phyloP scores from a whole-genome alignment of 2,329 filamentous ascomycete species.

The Fusarium sacchari region DNA sequence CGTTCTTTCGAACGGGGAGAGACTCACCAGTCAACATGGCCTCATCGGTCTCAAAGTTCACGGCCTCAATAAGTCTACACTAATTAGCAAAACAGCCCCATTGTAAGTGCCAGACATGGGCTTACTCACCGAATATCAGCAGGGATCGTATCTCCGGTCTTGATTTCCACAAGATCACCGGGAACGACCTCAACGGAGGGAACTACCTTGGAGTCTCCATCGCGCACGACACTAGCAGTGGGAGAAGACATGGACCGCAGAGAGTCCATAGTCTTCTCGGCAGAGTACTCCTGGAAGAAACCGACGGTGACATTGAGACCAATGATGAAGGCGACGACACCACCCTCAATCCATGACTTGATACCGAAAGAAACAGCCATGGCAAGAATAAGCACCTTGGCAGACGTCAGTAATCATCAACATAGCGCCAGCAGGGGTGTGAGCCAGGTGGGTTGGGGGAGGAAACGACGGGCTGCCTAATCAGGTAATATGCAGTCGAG shows the following conservation, averaged over 20 bases:
- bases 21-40: slow-evolving; percentile 72
- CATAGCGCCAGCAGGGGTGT: slow-evolving; percentile 6
- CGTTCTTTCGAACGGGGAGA: slow-evolving; percentile 66
- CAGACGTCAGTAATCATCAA: slow-evolving; percentile 29
- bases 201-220: slow-evolving; percentile 53
- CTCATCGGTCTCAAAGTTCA: slow-evolving; percentile 76
- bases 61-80: slow-evolving; percentile 62
- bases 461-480: slow-evolving; percentile 58
- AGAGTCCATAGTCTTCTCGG: slow-evolving; percentile 62
- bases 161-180: slow-evolving; percentile 66
- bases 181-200: slow-evolving; percentile 60
- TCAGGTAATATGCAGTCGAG: slow-evolving; percentile 45
- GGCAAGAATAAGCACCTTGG: slow-evolving; percentile 62
- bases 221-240: slow-evolving; percentile 56
- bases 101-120: slow-evolving; percentile 40
- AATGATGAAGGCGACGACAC: slow-evolving; percentile 67
- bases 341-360: slow-evolving; percentile 68
- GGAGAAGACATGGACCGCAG: slow-evolving; percentile 56
- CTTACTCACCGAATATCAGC: slow-evolving; percentile 67
- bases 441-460: background rate
- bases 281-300: slow-evolving; percentile 57
- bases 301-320: slow-evolving; percentile 66
- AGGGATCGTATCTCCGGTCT: slow-evolving; percentile 68
- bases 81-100: slow-evolving; percentile 57
- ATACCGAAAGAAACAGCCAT: slow-evolving; percentile 69